phyloP scores from a whole-genome alignment of 1,139 yeast species.

The Candida tetrigidarum region DNA sequence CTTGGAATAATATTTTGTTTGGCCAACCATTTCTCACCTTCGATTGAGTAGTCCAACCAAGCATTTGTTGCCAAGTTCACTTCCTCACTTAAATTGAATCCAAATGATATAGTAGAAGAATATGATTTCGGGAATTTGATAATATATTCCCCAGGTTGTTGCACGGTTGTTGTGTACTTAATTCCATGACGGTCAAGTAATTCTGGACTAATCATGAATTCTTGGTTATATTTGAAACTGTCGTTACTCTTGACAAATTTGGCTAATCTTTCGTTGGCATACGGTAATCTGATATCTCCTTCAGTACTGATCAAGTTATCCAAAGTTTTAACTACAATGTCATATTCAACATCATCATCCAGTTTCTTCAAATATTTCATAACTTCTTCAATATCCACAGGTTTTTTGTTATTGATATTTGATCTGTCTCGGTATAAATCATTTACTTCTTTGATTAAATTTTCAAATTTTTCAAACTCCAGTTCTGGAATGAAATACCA shows the following conservation, averaged over 20 bases:
- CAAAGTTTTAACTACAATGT: slow-evolving; percentile 30
- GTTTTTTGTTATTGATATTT: slow-evolving; percentile 26
- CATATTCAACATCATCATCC: slow-evolving; percentile 28
- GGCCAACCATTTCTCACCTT: slow-evolving; percentile 57
- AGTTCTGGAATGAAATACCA: slow-evolving; percentile 85
- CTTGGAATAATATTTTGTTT: slow-evolving; percentile 54
- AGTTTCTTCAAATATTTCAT: slow-evolving; percentile 18
- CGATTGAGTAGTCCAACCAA: slow-evolving; percentile 58
- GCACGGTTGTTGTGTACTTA: slow-evolving; percentile 47
- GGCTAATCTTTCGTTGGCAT: slow-evolving; percentile 30
- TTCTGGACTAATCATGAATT: slow-evolving; percentile 52
- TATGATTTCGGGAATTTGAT: slow-evolving; percentile 61
- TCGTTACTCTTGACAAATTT: slow-evolving; percentile 21
- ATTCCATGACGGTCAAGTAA: slow-evolving; percentile 52
- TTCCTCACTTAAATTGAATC: slow-evolving; percentile 58
- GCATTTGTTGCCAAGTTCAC: slow-evolving; percentile 58
- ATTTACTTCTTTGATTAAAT: slow-evolving; percentile 30
- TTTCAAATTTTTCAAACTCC: slow-evolving; percentile 66
- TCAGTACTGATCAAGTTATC: slow-evolving; percentile 34
- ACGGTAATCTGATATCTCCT: slow-evolving; percentile 28
- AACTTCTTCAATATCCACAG: slow-evolving; percentile 20
- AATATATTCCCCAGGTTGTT: slow-evolving; percentile 63
- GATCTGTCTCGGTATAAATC: slow-evolving; percentile 20
- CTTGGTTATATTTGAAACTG: slow-evolving; percentile 33
- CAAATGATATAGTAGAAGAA: slow-evolving; percentile 54